A percentile compares a stretch with the other conserved stretches of the same genome.
Evolutionary conservation across 139 green algal species (phyloP).

Genomic region (Nannochloris sp.): DNA sequence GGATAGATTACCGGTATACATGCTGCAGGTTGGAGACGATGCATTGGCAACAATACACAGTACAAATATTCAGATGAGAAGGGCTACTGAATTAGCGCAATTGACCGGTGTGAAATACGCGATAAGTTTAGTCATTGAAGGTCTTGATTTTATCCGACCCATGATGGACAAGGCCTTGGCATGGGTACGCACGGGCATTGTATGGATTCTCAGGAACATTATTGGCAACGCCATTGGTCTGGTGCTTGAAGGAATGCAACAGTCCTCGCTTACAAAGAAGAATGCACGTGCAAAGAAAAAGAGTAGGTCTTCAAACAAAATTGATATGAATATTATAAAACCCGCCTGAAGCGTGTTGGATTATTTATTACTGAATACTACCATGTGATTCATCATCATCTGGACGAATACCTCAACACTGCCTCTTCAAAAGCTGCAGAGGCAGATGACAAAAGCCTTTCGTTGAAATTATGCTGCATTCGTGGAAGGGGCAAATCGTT

Average conservation of each 20-base stretch:
- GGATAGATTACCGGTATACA: conserved; percentile 18
- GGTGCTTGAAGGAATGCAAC: background rate
- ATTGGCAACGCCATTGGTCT: conserved; percentile 11
- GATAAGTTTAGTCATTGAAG: conserved; percentile 3
- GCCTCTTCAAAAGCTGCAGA: conserved; percentile 3
- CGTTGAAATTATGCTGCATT: conserved; percentile 49
- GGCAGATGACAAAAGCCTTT: conserved; percentile 28
- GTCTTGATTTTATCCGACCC: background rate
- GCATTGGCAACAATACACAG: background rate
- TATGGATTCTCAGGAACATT: background rate
- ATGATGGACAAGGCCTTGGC: background rate
- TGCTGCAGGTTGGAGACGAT: background rate
- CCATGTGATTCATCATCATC: too few relatives aligned
- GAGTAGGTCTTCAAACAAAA: background rate
- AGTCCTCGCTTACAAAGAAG: background rate
- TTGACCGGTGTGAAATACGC: background rate
- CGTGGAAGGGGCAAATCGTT: conserved; percentile 50
- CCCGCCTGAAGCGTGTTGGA: background rate
- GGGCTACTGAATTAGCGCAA: background rate
- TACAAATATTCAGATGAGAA: background rate
- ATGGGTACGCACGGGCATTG: too few relatives aligned
- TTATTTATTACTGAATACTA: background rate
- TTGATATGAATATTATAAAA: background rate
- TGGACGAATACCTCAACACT: background rate
- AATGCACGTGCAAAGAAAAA: background rate